Evolutionary conservation across 108 stramenopile genomes (phyloP).

Genomic region (Pseudonitzschia multiseries): DNA sequence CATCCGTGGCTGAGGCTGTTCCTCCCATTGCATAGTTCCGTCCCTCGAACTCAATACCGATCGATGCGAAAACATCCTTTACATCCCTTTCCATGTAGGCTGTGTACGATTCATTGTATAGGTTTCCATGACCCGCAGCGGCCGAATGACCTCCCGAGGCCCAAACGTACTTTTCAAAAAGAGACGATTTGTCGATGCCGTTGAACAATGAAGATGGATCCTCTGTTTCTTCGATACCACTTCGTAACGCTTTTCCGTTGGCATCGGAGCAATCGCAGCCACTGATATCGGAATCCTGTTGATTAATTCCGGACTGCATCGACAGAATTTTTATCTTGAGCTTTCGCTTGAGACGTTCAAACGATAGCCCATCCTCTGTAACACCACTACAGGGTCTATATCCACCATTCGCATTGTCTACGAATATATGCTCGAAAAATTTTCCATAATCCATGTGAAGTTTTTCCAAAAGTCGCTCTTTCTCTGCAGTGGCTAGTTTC

Average conservation of each 20-base stretch:
- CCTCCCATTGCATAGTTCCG: conserved; percentile 79
- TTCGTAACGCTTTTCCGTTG: background rate
- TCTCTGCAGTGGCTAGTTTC: conserved; percentile 10
- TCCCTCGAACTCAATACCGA: conserved; percentile 65
- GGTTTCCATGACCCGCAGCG: conserved; percentile 81
- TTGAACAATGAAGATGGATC: background rate
- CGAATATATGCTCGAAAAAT: conserved; percentile 37
- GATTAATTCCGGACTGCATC: conserved; percentile 15
- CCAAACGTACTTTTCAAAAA: conserved; percentile 9
- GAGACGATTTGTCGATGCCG: background rate
- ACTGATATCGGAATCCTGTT: conserved; percentile 13
- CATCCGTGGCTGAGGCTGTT: conserved; percentile 47
- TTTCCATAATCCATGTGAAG: conserved; percentile 38
- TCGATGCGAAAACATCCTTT: conserved; percentile 45
- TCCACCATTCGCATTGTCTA: background rate
- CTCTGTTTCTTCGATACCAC: background rate
- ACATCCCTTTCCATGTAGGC: conserved; percentile 55
- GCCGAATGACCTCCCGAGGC: conserved; percentile 79
- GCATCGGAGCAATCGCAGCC: conserved; percentile 15
- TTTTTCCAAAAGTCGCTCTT: conserved; percentile 20
- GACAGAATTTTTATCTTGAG: conserved; percentile 42
- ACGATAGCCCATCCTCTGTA: conserved; percentile 18
- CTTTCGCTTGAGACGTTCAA: conserved; percentile 33
- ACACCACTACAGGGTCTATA: conserved; percentile 12
- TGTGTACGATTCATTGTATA: conserved; percentile 67